Percentiles rank a stretch among this genome's conserved stretches.
Evolutionary conservation across 768 basidiomycete genomes (phyloP).

Genomic region (Boletus insuetus): DNA sequence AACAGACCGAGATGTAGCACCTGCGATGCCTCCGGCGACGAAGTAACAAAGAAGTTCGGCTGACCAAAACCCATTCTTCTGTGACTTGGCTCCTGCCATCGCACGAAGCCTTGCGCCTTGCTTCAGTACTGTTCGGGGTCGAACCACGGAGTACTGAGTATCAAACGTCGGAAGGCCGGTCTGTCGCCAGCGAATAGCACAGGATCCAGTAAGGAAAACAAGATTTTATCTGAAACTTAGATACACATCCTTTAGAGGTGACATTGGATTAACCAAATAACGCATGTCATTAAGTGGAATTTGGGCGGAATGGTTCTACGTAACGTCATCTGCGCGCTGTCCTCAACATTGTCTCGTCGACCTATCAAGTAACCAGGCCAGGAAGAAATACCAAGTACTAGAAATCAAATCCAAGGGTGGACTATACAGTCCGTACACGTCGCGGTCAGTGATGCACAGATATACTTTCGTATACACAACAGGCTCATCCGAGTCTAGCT

Average conservation of each 20-base stretch:
- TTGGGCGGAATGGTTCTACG: no score
- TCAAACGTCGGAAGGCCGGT: not conserved
- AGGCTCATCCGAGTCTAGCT: constrained; percentile 46
- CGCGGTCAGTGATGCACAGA: no score
- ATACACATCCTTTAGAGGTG: not conserved
- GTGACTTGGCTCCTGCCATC: constrained; percentile 26
- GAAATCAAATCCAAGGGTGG: no score
- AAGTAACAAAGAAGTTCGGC: constrained; percentile 44
- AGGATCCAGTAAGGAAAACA: constrained; percentile 7
- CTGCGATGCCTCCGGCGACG: constrained; percentile 53
- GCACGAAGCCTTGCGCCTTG: constrained; percentile 4
- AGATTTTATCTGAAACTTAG: not conserved
- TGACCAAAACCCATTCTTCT: constrained; percentile 30
- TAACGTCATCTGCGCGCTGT: no score
- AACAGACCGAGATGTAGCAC: constrained; percentile 80
- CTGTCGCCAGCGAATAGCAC: constrained; percentile 7
- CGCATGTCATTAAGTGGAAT: no score
- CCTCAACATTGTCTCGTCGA: no score
- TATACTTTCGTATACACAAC: no score
- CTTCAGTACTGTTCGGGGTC: constrained; percentile 3
- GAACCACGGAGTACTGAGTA: not conserved
- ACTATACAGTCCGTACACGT: no score
- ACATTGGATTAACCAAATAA: no score
- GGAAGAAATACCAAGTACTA: no score
- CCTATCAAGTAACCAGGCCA: no score